Percentiles rank a stretch among this genome's conserved stretches.
These are phyloP conservation scores for Eucalyptus lansdowneana DNA, from an alignment of 345 rosid species.

Conservation along the genomic window DNA sequence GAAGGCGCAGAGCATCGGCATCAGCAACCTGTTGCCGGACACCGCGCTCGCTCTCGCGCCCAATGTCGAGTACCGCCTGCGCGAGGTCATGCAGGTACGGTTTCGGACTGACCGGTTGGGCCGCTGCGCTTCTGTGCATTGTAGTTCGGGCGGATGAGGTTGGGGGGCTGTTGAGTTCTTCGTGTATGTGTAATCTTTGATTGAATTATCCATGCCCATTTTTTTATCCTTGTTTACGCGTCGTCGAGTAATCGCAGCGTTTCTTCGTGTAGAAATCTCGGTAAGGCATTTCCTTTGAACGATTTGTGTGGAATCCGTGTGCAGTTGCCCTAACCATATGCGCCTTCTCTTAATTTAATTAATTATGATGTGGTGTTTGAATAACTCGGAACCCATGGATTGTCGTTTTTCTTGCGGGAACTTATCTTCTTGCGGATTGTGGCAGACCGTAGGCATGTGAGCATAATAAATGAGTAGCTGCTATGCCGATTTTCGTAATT, in stretches of 20 bases:
- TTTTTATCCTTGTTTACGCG: neutral
- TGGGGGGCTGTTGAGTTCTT: neutral
- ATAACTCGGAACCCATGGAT: neutral
- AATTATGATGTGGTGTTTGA: neutral
- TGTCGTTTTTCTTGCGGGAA: neutral
- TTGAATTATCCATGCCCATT: neutral
- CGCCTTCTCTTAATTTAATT: neutral
- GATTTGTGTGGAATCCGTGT: neutral
- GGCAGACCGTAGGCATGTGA: neutral
- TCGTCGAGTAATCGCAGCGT: neutral
- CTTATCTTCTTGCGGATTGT: neutral
- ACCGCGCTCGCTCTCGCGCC: slow-evolving; percentile 86
- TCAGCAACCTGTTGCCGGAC: slow-evolving; percentile 50
- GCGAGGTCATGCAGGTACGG: slow-evolving; percentile 83
- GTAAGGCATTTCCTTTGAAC: neutral
- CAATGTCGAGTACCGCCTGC: slow-evolving; percentile 87
- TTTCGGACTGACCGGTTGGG: neutral
- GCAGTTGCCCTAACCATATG: neutral
- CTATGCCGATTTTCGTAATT: neutral
- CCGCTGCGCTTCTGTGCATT: neutral
- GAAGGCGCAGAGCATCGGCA: slow-evolving; percentile 78
- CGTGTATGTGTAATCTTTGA: neutral
- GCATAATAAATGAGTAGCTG: neutral
- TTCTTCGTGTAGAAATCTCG: neutral
- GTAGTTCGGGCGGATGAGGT: neutral